Conservation (phyloP, 2,329 filamentous ascomycete species). For the Fusarium proliferatum region DNA sequence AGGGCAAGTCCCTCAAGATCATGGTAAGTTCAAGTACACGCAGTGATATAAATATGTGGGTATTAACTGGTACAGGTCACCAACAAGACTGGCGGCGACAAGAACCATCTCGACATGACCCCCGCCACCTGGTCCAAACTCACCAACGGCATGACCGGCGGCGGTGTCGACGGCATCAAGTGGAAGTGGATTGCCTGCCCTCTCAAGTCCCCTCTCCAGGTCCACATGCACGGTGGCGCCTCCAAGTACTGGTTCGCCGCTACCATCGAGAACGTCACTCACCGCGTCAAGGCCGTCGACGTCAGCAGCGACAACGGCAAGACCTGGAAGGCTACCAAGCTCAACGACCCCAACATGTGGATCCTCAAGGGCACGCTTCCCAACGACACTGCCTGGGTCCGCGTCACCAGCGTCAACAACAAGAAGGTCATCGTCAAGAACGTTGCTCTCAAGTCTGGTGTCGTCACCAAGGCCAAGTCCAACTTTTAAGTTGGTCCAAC, state of each 20-base stretch:
- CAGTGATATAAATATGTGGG: too few relatives aligned
- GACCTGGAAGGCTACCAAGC: conserved; percentile 3
- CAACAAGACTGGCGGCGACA: conserved; percentile 17
- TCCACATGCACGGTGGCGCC: conserved; percentile 22
- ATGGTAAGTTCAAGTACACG: neutral
- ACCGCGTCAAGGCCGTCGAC: conserved; percentile 18
- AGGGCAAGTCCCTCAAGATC: conserved; percentile 9
- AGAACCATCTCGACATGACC: conserved; percentile 25
- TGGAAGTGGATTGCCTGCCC: conserved; percentile 26
- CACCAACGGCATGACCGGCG: conserved; percentile 11
- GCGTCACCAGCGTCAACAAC: conserved; percentile 18
- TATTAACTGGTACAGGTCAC: neutral
- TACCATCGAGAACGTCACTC: conserved; percentile 16
- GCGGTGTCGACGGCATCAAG: conserved; percentile 18
- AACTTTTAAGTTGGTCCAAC: conserved; percentile 4
- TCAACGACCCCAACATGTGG: conserved; percentile 19
- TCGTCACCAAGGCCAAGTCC: conserved; percentile 12
- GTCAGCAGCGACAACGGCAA: conserved; percentile 20
- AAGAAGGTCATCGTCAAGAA: conserved; percentile 19
- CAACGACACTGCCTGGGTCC: conserved; percentile 14
- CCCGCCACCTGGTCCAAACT: conserved; percentile 16
- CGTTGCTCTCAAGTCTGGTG: conserved; percentile 12
- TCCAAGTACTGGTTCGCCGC: conserved; percentile 26
- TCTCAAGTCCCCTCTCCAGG: conserved; percentile 3
- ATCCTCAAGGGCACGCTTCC: conserved; percentile 12